These are phyloP conservation scores for Clonostachys rosea DNA, from an alignment of 2,329 filamentous ascomycete genomes.

Conservation along the genomic window DNA sequence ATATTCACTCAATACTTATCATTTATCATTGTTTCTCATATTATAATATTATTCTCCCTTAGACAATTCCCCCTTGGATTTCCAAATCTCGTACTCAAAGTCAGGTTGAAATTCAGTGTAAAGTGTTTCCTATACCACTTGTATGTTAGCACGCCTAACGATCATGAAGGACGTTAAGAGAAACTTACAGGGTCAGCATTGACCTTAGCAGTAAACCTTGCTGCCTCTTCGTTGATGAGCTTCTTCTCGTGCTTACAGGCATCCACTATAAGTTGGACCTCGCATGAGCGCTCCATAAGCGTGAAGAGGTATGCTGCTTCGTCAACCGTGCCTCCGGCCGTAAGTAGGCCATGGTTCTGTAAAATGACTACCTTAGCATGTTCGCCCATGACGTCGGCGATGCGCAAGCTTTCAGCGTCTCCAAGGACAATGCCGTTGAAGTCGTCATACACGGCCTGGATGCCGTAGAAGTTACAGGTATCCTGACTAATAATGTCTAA, in stretches of 20 bases:
- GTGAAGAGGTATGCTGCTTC: constrained; percentile 63
- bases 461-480: constrained; percentile 49
- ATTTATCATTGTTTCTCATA: too few species aligned
- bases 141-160: neutral
- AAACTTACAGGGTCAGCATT: constrained; percentile 19
- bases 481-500: constrained; percentile 61
- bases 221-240: constrained; percentile 27
- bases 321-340: constrained; percentile 59
- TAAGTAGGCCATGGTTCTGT: constrained; percentile 61
- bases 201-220: constrained; percentile 27
- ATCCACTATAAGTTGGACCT: constrained; percentile 24
- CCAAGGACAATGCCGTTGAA: constrained; percentile 61
- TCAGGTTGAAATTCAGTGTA: constrained; percentile 26
- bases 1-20: too few species aligned
- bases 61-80: constrained; percentile 14
- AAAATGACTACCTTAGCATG: constrained; percentile 50
- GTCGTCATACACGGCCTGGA: constrained; percentile 54
- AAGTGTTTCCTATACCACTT: constrained; percentile 14
- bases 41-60: neutral
- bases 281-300: constrained; percentile 20
- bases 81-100: constrained; percentile 23
- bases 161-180: too few species aligned
- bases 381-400: constrained; percentile 52
- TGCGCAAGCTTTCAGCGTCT: constrained; percentile 52
- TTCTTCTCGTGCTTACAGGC: constrained; percentile 15